Base-by-base conservation (phyloP, 768 basidiomycete species). In the Trametes meyenii region DNA sequence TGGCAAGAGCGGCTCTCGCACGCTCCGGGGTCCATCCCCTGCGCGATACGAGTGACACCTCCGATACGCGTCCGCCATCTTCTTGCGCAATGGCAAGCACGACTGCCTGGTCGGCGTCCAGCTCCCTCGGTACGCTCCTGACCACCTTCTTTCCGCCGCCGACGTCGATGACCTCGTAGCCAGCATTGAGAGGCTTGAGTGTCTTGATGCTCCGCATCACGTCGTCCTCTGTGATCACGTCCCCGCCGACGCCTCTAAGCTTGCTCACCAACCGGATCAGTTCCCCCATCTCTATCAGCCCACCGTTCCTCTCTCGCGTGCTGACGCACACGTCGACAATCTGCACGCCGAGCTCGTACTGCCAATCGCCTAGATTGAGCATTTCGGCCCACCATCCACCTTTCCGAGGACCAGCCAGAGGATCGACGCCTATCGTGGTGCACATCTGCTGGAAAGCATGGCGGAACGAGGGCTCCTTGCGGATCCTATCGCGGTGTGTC, bases 361-460 rank as follows among this genome's bases (percentile, higher is more conserved):
- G 90, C 94, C 95, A 98, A 72, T 98, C 97, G 16, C 93, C 88
- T 55, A 97, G 75, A 8, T 88, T 89, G 38, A 95, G 83, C 69
- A 94, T 77, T 71, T 96, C 94, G 2, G 89, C 88, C 93, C 94
- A 97, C 86, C 92, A 92, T 2, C 94, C 93, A 39, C 91, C 92
- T 68, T 86, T 86, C 43, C 89, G 78, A 0, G 92, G 90, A 0
- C 93, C 94, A 1, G 92, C 89, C 21, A 98, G 84, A 1, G 96
- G 96, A 72, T 98, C 97, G 23, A 99, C 94, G 35, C 94, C 94
- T 58, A 99, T 92, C 16, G 89, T 87, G 2, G 90, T 84, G 72
- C 97, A 99, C 94, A 99, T 97, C 60, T 92, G 89, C 66, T 95
- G 92, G 75, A 98, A 98, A 19, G 86, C 89, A 79, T 89, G 90